Conservation (phyloP, 129 eudicot genomes). For the Lactuca sativa region DNA sequence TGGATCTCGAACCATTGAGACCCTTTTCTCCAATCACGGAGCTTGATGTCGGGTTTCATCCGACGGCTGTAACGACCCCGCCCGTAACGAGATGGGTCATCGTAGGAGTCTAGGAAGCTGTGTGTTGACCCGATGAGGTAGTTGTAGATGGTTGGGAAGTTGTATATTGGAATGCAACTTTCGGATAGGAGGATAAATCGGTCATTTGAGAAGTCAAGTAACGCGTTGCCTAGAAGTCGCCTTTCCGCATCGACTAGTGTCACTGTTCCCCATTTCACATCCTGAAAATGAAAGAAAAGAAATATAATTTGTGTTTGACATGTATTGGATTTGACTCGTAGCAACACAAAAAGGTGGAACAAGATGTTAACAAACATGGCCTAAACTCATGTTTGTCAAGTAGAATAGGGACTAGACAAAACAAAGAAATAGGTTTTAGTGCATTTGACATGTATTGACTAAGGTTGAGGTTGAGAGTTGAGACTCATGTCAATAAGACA, state of each 20-base stretch:
- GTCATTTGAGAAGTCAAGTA: slow-evolving; percentile 94
- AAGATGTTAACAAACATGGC: not conserved
- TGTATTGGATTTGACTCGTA: not conserved
- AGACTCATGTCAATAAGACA: too few species aligned
- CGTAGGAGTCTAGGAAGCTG: slow-evolving; percentile 81
- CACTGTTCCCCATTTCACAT: slow-evolving; percentile 77
- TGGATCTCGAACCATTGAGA: slow-evolving; percentile 91
- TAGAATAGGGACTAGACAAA: too few species aligned
- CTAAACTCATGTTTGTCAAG: not conserved
- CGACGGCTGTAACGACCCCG: slow-evolving; percentile 83
- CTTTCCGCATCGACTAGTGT: slow-evolving; percentile 80
- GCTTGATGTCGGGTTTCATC: slow-evolving; percentile 65
- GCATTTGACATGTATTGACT: not conserved
- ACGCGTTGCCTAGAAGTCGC: slow-evolving; percentile 82
- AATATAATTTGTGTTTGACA: not conserved
- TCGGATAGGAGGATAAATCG: slow-evolving; percentile 87
- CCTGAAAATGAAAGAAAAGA: slow-evolving; percentile 32
- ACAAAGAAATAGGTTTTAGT: too few species aligned
- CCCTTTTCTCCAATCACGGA: slow-evolving; percentile 86
- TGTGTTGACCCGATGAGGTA: slow-evolving; percentile 60
- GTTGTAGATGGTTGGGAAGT: slow-evolving; percentile 72
- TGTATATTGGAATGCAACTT: slow-evolving; percentile 84
- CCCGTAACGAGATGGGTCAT: slow-evolving; percentile 80
- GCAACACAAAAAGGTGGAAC: too few species aligned
- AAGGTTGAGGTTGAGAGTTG: too few species aligned